Evolutionary conservation across 768 basidiomycete species (phyloP), one percentile per base, ranked within the genome.

Genomic region (Leucocoprinus leucothites): DNA sequence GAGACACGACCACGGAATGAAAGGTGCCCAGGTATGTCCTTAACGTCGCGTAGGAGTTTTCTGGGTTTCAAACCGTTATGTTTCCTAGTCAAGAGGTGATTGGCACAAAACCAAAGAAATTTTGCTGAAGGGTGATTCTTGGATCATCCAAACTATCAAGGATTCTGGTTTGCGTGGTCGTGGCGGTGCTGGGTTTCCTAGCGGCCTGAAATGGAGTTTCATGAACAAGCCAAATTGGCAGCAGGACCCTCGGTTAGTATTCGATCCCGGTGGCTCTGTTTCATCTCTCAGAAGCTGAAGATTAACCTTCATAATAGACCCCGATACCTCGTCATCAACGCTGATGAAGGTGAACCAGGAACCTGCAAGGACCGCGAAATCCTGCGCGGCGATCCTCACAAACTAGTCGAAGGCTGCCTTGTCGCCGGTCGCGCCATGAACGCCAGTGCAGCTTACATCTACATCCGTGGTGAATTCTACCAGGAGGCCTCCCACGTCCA

Each of bases 171-270:
- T 98, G 34, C 85, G 96, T 65, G 96, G 96, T 11, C 87, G 96
- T 53, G 96, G 96, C 49, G 96, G 96, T 50, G 96, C 96, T 40
- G 96, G 96, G 25, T 99, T 99, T 68, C 96, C 96, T 0, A 90
- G 87, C 60, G 96, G 96, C 21, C 77, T 98, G 63, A 98, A 98
- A 69, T 98, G 95, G 95, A 90, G 87, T 65, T 94, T 94, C 69
- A 96, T 98, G 96, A 98, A 99, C 80, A 99, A 98, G 73, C 95
- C 94, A n/a, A 86, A 87, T 24, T 98, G 96, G 96, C 85, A 98
- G 76, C 88, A 91, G 67, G 96, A 98, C 65, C 85, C 84, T 61
- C 78, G 92, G 87, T 91, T 58, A 56, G 74, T 62, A 1, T 26
- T 9, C 22, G 52, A 19, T 18, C 14, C 4, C 19, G 31, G 50